phyloP scores from a whole-genome alignment of 164 flowering plant species.

The Magnolia sinica region DNA sequence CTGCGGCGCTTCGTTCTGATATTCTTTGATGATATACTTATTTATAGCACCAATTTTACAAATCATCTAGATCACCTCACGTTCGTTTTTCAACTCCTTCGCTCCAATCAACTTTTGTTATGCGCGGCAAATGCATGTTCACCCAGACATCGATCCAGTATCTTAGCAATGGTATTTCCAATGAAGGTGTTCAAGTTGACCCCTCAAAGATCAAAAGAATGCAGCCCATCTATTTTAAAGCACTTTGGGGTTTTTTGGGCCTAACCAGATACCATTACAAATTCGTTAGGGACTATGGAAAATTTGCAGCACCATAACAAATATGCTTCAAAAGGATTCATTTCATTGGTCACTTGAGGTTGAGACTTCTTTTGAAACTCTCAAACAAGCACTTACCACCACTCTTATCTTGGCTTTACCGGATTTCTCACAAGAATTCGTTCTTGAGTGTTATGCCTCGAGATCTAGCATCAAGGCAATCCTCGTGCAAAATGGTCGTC shows the following conservation, averaged over 20 bases:
- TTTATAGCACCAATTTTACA: not conserved
- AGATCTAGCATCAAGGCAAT: not conserved
- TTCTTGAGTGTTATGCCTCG: constrained; percentile 1
- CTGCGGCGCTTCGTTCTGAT: not conserved
- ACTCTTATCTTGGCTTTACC: not conserved
- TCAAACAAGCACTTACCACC: not conserved
- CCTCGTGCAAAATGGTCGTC: not conserved
- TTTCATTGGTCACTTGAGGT: not conserved
- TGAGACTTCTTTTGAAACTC: not conserved
- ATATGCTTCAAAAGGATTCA: not conserved
- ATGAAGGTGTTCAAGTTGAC: not conserved
- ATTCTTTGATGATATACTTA: not conserved
- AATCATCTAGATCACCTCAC: not conserved
- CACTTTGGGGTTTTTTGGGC: not conserved
- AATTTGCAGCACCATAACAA: not conserved
- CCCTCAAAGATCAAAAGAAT: not conserved
- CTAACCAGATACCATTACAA: not conserved
- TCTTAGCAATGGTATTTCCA: constrained; percentile 3
- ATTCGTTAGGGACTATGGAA: not conserved
- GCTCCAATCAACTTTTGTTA: not conserved
- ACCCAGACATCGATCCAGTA: not conserved
- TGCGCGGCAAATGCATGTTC: not conserved
- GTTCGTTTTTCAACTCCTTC: not conserved
- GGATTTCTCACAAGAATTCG: not conserved
- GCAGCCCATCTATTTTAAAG: not conserved